phyloP scores from a whole-genome alignment of 495 filamentous ascomycete species.

The Pyrenula aspistea region DNA sequence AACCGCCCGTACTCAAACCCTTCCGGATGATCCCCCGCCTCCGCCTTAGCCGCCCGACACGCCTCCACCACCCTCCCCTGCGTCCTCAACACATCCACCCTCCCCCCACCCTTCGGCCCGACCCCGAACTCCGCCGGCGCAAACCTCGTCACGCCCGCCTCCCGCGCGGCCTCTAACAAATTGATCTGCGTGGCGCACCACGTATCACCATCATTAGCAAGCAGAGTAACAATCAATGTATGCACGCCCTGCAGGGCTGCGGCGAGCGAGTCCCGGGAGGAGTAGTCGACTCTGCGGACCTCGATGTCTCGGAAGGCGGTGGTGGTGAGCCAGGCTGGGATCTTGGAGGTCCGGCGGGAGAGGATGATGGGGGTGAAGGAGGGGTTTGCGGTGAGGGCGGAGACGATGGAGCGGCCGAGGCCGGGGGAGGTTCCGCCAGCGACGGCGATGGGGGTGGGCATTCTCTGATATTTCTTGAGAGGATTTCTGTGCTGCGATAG shows the following conservation, averaged over 20 bases:
- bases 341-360: constrained; percentile 6
- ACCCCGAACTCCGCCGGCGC: constrained; percentile 20
- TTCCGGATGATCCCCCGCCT: no score
- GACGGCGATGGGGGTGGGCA: no score
- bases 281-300: constrained; percentile 16
- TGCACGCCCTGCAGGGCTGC: constrained; percentile 10
- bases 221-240: constrained; percentile 14
- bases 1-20: constrained; percentile 18
- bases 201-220: constrained; percentile 8
- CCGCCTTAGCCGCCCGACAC: constrained; percentile 4
- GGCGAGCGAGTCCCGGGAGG: constrained; percentile 9
- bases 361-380: constrained; percentile 5
- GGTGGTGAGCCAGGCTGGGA: not conserved
- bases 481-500: no score
- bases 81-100: constrained; percentile 9
- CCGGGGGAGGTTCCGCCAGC: constrained; percentile 11
- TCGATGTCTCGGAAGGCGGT: not conserved
- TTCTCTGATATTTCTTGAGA: no score
- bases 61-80: constrained; percentile 11
- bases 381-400: constrained; percentile 1
- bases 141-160: constrained; percentile 17
- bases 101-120: constrained; percentile 1
- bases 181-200: constrained; percentile 11
- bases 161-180: constrained; percentile 16
- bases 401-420: constrained; percentile 11